A percentile compares a stretch with the other conserved stretches of the same genome.
These are phyloP conservation scores for Pittosporum tobira DNA, from an alignment of 129 eudicot species.

Conservation along the genomic window DNA sequence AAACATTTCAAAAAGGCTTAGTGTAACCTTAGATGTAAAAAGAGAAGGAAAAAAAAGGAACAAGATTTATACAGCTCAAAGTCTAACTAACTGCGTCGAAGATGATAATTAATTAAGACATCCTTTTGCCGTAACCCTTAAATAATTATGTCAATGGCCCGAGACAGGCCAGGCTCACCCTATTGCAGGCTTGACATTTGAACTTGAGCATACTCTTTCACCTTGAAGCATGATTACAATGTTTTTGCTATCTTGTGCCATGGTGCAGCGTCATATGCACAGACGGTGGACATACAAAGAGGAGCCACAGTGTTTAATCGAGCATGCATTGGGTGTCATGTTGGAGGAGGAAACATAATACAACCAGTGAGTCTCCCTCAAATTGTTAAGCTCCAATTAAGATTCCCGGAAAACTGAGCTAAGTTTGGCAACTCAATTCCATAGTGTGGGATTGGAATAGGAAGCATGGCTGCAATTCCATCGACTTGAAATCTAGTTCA, in stretches of 20 bases:
- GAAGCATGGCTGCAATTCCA: too few species aligned
- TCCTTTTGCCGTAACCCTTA: background rate
- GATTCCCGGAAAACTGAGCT: constrained; percentile 5
- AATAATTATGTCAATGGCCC: background rate
- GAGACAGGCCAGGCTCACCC: background rate
- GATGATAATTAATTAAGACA: background rate
- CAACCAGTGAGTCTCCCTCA: constrained; percentile 61
- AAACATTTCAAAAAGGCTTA: too few species aligned
- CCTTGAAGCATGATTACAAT: background rate
- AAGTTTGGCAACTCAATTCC: background rate
- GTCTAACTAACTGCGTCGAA: background rate
- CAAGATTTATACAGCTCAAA: background rate
- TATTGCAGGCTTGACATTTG: too few species aligned
- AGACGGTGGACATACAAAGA: constrained; percentile 40
- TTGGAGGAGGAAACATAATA: constrained; percentile 86
- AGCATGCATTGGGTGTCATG: constrained; percentile 98
- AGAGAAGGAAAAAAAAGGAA: too few species aligned
- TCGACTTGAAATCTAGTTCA: too few species aligned
- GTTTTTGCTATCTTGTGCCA: constrained; percentile 5
- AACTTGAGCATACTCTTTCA: background rate
- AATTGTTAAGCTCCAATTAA: background rate
- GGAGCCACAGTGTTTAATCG: constrained; percentile 63
- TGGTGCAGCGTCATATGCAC: constrained; percentile 39
- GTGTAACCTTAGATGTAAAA: too few species aligned
- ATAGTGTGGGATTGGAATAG: too few species aligned